These are phyloP conservation scores for Ceratobasidium sp. DNA, from an alignment of 1,284 basidiomycete species.

Conservation along the genomic window DNA sequence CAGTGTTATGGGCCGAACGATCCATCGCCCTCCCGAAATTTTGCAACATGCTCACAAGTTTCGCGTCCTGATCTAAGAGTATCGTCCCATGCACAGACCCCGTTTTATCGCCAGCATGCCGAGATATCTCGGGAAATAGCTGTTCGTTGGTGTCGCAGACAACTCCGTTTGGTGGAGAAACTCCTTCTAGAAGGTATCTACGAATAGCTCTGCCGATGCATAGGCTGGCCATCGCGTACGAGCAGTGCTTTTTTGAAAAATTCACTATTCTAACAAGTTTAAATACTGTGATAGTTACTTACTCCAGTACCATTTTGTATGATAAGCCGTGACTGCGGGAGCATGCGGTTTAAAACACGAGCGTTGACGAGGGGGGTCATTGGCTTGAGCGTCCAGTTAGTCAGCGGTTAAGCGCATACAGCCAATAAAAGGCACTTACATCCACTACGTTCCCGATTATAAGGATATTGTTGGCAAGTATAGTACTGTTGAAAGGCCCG, in stretches of 20 bases:
- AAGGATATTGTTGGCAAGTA: conserved; percentile 51
- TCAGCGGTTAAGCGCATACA: background rate
- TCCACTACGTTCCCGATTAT: conserved; percentile 52
- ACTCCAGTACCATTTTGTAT: conserved; percentile 53
- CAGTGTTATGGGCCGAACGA: too few species aligned
- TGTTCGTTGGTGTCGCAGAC: conserved; percentile 51
- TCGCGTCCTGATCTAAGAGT: too few species aligned
- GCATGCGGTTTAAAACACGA: conserved; percentile 51
- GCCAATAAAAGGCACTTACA: conserved; percentile 21
- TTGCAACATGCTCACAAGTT: too few species aligned
- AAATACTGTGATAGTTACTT: background rate
- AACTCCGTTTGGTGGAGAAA: conserved; percentile 51
- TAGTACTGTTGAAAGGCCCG: conserved; percentile 52
- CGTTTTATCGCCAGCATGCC: too few species aligned
- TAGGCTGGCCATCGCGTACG: conserved; percentile 51
- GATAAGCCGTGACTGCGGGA: conserved; percentile 51
- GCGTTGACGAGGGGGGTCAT: conserved; percentile 53
- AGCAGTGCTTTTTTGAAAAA: conserved; percentile 49
- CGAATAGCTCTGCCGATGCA: conserved; percentile 51
- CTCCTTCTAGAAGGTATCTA: conserved; percentile 51
- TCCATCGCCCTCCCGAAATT: too few species aligned
- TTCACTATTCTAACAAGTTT: too few species aligned
- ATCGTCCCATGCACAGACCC: too few species aligned
- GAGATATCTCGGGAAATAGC: conserved; percentile 48
- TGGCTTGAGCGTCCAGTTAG: conserved; percentile 45